phyloP scores from a whole-genome alignment of 208 protist species.

The Cochliopodium minus region DNA sequence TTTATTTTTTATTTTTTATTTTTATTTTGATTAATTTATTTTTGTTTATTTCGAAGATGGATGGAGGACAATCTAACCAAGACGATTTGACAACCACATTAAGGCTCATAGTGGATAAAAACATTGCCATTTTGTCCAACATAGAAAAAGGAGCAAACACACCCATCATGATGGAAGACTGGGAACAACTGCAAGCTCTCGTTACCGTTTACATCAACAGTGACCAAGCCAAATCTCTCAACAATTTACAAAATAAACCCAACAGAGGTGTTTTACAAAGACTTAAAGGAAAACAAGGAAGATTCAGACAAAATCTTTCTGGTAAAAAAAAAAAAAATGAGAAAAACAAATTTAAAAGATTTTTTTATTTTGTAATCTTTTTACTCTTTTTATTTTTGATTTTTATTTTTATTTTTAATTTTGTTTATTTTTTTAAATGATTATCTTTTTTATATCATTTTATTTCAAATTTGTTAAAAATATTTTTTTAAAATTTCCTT shows the following conservation, averaged over 20 bases:
- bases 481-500: too few species aligned
- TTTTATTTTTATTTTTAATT: too few species aligned
- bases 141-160: constrained; percentile 39
- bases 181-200: constrained; percentile 85
- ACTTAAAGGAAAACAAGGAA: constrained; percentile 95
- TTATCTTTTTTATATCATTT: too few species aligned
- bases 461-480: too few species aligned
- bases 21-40: neutral
- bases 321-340: too few species aligned
- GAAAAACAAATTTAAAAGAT: too few species aligned
- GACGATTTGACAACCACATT: constrained; percentile 95
- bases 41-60: constrained; percentile 8
- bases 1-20: too few species aligned
- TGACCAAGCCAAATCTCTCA: constrained; percentile 29
- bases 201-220: constrained; percentile 60
- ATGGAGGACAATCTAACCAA: constrained; percentile 68
- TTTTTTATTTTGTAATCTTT: too few species aligned
- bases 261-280: constrained; percentile 44
- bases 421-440: too few species aligned
- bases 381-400: too few species aligned
- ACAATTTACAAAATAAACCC: neutral
- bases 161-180: constrained; percentile 62
- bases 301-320: constrained; percentile 94
- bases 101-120: constrained; percentile 62
- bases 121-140: constrained; percentile 44